Base-by-base conservation (phyloP, 768 basidiomycete species). In the Zangia roseola region DNA sequence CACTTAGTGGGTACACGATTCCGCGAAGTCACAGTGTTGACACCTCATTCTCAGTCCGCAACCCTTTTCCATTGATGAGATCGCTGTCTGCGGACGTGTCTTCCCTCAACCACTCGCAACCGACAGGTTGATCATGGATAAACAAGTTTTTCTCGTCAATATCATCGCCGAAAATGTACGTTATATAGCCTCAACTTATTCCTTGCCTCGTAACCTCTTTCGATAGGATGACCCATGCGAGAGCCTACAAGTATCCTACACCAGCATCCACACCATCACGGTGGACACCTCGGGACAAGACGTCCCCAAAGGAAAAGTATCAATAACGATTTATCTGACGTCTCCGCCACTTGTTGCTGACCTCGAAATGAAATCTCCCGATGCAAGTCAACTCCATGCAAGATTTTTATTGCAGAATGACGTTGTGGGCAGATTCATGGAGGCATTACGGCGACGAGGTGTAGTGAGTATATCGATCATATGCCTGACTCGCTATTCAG, bases 91-190 rank as follows among this genome's bases (percentile, higher is more conserved):
- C 47, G 71, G 64, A 26, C 50, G 42, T 26, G 45, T 61, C 25
- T 70, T 69, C 35, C 69, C 65, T 20, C 69, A 69, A 44, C 55
- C 70, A 34, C 71, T 72, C 41, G 58, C 62, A 2, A 61, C 73
- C 0, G 77, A 79, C 47, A 70, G 76, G 24, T 53, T 86, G 40
- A 80, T 78, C 55, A 59, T 81, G 41, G 83, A 86, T 51, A 71
- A 69, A 23, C 71, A 64, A 39, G 70, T 67, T 4, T 75, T 86
- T 51, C 59, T 80, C n/a, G 76, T 67, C 2, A 84, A 82, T 51
- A 65, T 84, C 19, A 64, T 69, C 10, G 41, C 36, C 25, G 55
- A 57, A 33, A 54, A 60, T 41, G 64, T 60, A 47, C 6, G 60
- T 10, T 19, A 40, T 14, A 0, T 44, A 20, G 17, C 19, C 13